These are phyloP conservation scores for Rhizopogon vesiculosus DNA, from an alignment of 768 basidiomycete genomes.

Conservation along the genomic window DNA sequence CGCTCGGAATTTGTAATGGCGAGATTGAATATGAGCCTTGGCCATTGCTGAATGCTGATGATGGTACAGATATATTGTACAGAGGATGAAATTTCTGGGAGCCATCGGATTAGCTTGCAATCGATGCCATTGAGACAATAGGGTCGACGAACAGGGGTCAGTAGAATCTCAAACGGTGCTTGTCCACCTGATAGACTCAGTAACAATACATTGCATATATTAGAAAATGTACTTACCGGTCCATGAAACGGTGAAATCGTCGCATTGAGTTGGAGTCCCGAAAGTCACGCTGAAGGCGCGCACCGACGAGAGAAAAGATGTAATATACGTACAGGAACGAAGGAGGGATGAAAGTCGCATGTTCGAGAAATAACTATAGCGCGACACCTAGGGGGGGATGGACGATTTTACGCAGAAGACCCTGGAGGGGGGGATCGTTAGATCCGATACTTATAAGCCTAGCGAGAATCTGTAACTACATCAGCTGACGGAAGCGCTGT, in stretches of 20 bases:
- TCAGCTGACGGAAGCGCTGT: too few relatives aligned
- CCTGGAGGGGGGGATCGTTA: too few relatives aligned
- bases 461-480: too few relatives aligned
- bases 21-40: conserved; percentile 45
- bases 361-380: conserved; percentile 21
- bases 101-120: neutral
- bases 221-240: conserved; percentile 38
- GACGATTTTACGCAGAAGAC: neutral
- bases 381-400: too few relatives aligned
- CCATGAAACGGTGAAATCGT: conserved; percentile 55
- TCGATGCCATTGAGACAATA: neutral
- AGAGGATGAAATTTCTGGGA: conserved; percentile 45
- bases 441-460: too few relatives aligned
- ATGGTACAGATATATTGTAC: conserved; percentile 53
- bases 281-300: conserved; percentile 41
- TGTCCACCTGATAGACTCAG: conserved; percentile 42
- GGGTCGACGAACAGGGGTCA: conserved; percentile 45
- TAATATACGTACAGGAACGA: conserved; percentile 14
- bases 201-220: too few relatives aligned
- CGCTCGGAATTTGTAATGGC: conserved; percentile 37
- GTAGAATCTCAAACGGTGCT: conserved; percentile 44
- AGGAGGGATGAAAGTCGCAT: conserved; percentile 23
- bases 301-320: conserved; percentile 15
- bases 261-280: conserved; percentile 57
- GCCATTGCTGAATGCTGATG: conserved; percentile 47